Conservation (phyloP, 2,329 filamentous ascomycete species). For the Pseudogymnoascus sp. region DNA sequence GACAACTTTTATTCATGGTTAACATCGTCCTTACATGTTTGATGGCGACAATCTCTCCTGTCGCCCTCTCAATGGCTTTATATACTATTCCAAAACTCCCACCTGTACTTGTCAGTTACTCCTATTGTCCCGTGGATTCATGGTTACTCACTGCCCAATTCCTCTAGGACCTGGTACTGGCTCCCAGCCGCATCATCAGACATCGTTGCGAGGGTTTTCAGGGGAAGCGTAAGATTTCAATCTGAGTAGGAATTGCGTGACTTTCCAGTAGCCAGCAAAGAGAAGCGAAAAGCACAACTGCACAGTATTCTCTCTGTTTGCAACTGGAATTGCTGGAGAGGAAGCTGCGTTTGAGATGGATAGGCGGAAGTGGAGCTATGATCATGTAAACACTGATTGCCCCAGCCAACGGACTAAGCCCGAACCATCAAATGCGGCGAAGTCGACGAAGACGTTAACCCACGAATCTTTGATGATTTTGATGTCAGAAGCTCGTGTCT, state of each 20-base stretch:
- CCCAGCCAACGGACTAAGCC: constrained; percentile 5
- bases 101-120: constrained; percentile 41
- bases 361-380: not conserved
- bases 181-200: constrained; percentile 61
- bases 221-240: constrained; percentile 4
- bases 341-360: constrained; percentile 8
- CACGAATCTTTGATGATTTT: not conserved
- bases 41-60: constrained; percentile 89
- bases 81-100: constrained; percentile 96
- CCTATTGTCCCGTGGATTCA: not conserved
- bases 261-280: constrained; percentile 6
- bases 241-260: not conserved
- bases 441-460: not conserved
- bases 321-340: not conserved
- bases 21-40: constrained; percentile 64
- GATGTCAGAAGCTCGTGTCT: constrained; percentile 1
- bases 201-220: constrained; percentile 32
- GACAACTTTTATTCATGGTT: constrained; percentile 8
- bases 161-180: constrained; percentile 90
- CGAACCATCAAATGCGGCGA: constrained; percentile 1
- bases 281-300: not conserved
- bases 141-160: constrained; percentile 72
- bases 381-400: constrained; percentile 8
- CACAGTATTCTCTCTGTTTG: constrained; percentile 1
- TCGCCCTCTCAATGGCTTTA: constrained; percentile 85